Percentiles rank a stretch among this genome's conserved stretches.
Conservation (phyloP, 1,284 basidiomycete genomes). For the Meira nashicola region DNA sequence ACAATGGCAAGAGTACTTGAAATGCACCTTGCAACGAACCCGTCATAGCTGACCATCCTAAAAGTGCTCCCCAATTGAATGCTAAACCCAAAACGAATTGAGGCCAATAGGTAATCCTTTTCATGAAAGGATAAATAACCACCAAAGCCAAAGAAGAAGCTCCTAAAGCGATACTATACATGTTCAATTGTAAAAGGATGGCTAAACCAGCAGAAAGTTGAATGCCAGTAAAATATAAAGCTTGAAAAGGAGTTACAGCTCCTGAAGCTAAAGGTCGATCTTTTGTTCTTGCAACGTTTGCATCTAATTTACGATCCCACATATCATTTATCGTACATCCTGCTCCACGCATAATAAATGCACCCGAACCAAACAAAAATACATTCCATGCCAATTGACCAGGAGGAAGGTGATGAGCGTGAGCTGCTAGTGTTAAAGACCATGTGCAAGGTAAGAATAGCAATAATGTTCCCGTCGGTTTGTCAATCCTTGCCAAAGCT, state of each 20-base stretch:
- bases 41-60: conserved; percentile 92
- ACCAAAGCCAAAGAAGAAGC: conserved; percentile 84
- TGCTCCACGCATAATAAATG: conserved; percentile 92
- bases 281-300: conserved; percentile 72
- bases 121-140: conserved; percentile 91
- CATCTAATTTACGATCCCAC: conserved; percentile 91
- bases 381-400: conserved; percentile 52
- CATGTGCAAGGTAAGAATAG: conserved; percentile 79
- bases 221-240: conserved; percentile 73
- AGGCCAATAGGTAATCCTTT: conserved; percentile 93
- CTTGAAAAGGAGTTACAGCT: conserved; percentile 71
- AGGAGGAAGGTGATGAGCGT: conserved; percentile 29
- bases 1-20: conserved; percentile 67
- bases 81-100: conserved; percentile 68
- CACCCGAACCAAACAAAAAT: conserved; percentile 79
- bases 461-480: conserved; percentile 87
- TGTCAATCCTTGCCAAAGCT: conserved; percentile 81
- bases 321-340: conserved; percentile 99
- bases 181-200: conserved; percentile 84
- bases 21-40: conserved; percentile 70
- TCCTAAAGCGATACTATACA: conserved; percentile 88
- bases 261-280: conserved; percentile 72
- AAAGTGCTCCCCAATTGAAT: conserved; percentile 94
- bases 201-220: conserved; percentile 83
- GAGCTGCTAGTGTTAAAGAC: conserved; percentile 49